These are phyloP conservation scores for Aspergillus bertholletiae DNA, from an alignment of 495 filamentous ascomycete species.

Conservation along the genomic window DNA sequence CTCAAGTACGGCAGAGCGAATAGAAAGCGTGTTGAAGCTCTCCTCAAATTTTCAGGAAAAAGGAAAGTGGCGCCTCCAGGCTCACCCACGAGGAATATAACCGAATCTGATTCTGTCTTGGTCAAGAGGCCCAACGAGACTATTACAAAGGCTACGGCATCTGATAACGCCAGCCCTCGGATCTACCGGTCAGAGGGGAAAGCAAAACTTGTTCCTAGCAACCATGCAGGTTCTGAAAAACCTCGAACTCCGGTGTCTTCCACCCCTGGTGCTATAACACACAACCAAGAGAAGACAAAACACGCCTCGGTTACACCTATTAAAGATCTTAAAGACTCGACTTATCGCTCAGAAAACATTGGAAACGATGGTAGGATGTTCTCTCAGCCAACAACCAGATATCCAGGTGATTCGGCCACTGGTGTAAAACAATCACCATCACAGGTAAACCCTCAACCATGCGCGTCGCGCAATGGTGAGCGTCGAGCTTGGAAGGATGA, in stretches of 20 bases:
- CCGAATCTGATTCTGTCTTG: conserved; percentile 18
- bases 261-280: conserved; percentile 5
- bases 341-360: conserved; percentile 20
- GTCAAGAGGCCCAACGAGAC: conserved; percentile 12
- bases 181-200: conserved; percentile 18
- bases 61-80: conserved; percentile 24
- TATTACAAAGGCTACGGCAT: background rate
- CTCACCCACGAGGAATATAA: conserved; percentile 25
- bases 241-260: conserved; percentile 19
- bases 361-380: conserved; percentile 31
- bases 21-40: conserved; percentile 38
- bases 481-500: conserved; percentile 44
- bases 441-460: conserved; percentile 19
- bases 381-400: conserved; percentile 22
- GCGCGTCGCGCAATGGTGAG: conserved; percentile 30
- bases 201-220: conserved; percentile 15
- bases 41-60: conserved; percentile 44
- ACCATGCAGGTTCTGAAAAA: conserved; percentile 21
- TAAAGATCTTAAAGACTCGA: conserved; percentile 27
- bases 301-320: conserved; percentile 22
- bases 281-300: conserved; percentile 27
- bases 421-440: conserved; percentile 26
- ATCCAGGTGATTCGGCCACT: conserved; percentile 21
- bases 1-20: conserved; percentile 41
- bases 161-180: conserved; percentile 6